Percentiles rank a stretch among this genome's conserved stretches.
Evolutionary conservation across 2,329 filamentous ascomycete species (phyloP).

Genomic region (Colletotrichum brevisporum): DNA sequence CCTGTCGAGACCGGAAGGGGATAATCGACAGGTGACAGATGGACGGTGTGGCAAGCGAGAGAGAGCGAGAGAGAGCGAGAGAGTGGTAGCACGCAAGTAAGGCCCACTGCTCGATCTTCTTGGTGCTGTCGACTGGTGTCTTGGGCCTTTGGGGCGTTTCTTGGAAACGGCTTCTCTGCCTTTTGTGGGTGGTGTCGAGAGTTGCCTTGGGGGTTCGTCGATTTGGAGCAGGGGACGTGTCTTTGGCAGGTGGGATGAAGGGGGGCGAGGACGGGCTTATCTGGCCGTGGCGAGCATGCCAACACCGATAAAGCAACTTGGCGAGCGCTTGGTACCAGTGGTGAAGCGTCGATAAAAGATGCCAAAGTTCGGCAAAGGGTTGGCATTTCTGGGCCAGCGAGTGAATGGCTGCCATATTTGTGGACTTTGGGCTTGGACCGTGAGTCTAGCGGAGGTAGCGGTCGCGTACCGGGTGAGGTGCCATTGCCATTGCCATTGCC

Average conservation of each 20-base stretch:
- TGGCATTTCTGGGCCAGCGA: conserved; percentile 39
- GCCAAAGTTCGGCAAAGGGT: conserved; percentile 30
- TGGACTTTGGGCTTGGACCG: conserved; percentile 20
- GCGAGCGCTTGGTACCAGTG: conserved; percentile 38
- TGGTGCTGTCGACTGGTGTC: conserved; percentile 12
- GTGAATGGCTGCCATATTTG: conserved; percentile 22
- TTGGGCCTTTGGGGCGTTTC: not conserved
- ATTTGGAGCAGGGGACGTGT: conserved; percentile 1
- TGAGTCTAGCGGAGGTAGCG: conserved; percentile 22
- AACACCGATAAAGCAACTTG: conserved; percentile 40
- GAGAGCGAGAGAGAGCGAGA: not conserved
- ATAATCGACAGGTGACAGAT: conserved; percentile 11
- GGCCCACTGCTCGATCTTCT: conserved; percentile 2
- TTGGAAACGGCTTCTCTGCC: conserved; percentile 1
- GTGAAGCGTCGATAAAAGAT: conserved; percentile 31
- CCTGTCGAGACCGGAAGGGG: not conserved
- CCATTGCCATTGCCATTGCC: too few species aligned
- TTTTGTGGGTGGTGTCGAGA: too few species aligned
- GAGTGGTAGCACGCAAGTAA: not conserved
- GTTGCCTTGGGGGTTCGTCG: not conserved
- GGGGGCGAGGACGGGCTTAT: conserved; percentile 17
- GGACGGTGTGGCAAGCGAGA: not conserved
- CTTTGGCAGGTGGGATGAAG: conserved; percentile 13
- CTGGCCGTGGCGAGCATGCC: conserved; percentile 31
- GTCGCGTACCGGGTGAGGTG: conserved; percentile 19